Percentiles rank a stretch among this genome's conserved stretches.
Evolutionary conservation across 2,329 filamentous ascomycete species (phyloP).

Genomic region (Colletotrichum tofieldiae): DNA sequence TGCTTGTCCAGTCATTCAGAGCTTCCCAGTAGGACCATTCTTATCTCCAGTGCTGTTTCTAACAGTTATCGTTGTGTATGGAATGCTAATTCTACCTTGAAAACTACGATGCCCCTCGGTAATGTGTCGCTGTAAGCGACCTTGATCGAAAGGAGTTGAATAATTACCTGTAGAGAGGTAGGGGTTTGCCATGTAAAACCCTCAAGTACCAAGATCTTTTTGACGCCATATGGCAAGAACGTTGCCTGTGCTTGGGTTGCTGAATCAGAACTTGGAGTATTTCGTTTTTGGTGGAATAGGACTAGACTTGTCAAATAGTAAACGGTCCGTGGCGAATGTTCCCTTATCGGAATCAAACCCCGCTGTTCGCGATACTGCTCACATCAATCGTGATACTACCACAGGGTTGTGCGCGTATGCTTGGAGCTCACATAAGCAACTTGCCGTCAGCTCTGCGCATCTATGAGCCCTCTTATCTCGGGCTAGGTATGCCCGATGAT

Average conservation of each 20-base stretch:
- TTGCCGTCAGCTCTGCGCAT: slow-evolving; percentile 4
- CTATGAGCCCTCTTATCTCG: slow-evolving; percentile 3
- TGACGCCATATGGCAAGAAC: background rate
- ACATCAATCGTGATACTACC: slow-evolving; percentile 43
- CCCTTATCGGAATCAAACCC: background rate
- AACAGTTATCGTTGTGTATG: too few species aligned
- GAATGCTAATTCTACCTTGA: too few species aligned
- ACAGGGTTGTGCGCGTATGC: slow-evolving; percentile 26
- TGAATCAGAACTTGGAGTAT: accelerated
- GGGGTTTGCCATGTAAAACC: too few species aligned
- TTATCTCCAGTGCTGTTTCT: background rate
- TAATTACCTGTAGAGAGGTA: too few species aligned
- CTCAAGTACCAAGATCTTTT: too few species aligned
- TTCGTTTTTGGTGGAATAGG: too few species aligned
- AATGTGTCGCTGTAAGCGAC: background rate
- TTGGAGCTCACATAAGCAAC: slow-evolving; percentile 15
- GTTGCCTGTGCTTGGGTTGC: background rate
- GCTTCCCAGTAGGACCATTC: too few species aligned
- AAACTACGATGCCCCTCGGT: too few species aligned
- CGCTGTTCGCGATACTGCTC: background rate
- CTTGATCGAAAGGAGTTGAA: background rate
- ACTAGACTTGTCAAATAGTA: background rate
- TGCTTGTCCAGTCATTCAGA: too few species aligned
- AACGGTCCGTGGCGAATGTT: background rate
- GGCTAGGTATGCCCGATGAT: background rate